Base-by-base conservation (phyloP, 2,329 filamentous ascomycete species). In the Trichophyton simii region DNA sequence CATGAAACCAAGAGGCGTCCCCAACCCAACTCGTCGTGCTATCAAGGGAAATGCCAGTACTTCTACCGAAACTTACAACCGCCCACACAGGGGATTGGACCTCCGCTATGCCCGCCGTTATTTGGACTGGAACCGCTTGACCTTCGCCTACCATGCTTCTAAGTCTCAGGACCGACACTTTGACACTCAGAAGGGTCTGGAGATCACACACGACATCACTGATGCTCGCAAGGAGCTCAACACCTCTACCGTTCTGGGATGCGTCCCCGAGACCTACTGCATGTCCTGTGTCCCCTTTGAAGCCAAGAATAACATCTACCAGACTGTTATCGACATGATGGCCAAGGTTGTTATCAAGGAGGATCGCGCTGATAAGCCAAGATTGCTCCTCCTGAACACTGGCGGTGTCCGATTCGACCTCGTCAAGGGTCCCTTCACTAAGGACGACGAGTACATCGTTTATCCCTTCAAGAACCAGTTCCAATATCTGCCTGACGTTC, bases 101-200 rank as follows among this genome's bases (percentile, higher is more conserved):
- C 50, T 34, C 50, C 62, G 60, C 7, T 85, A 82, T 67, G 79
- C 81, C 2, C 80, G 85, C 6, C 79, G 84, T 25, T 87, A 87
- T 67, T 76, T 88, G 8, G 85, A 88, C 72, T 87, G 83, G 81
- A 87, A 87, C 70, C 79, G 83, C 3, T 74, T 78, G n/a, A 85
- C 83, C 0, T 87, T 87, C 66, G 77, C 80, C 62, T 86, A 83
- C 67, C 85, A 87, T 68, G 79, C 83, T 2, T 71, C 75, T n/a
- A 77, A 76, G 46, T 79, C 77, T 54, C 77, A 80, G 55, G 67
- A 72, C 44, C 44, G 60, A 36, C 73, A 72, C 0, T 83, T 83
- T 59, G 80, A 84, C 66, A 80, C 76, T 7, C 66, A 71, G 28
- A 71, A 77, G 8, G 83, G 83, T 25, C 61, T 75, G 20, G 67